Percentiles rank a stretch among this genome's conserved stretches.
These are phyloP conservation scores for Fraxinus floribunda DNA, from an alignment of 305 asterid species.

Conservation along the genomic window DNA sequence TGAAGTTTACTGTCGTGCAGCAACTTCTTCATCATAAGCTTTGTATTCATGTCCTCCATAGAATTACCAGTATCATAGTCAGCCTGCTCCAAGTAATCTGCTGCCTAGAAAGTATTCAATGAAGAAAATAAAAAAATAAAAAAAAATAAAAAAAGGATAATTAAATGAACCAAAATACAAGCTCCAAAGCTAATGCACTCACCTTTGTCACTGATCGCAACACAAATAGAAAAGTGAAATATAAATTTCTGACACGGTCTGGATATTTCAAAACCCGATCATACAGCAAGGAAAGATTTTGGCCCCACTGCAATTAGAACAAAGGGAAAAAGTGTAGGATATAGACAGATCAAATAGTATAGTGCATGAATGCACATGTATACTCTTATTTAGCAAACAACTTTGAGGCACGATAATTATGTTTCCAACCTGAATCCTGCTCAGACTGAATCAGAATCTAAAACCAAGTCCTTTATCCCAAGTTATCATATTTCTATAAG, in stretches of 20 bases:
- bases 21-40: conserved; percentile 44
- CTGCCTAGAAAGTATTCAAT: conserved; percentile 38
- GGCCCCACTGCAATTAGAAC: conserved; percentile 56
- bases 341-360: background rate
- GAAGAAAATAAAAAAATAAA: background rate
- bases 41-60: conserved; percentile 49
- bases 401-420: background rate
- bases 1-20: conserved; percentile 43
- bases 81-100: conserved; percentile 63
- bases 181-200: conserved; percentile 25
- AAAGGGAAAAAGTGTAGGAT: conserved; percentile 4
- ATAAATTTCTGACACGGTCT: conserved; percentile 62
- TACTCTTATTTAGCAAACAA: background rate
- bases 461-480: background rate
- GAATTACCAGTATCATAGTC: conserved; percentile 65
- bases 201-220: conserved; percentile 67
- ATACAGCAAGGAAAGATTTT: conserved; percentile 51
- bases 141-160: background rate
- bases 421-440: background rate
- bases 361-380: background rate
- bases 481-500: background rate
- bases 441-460: background rate
- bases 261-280: conserved; percentile 63
- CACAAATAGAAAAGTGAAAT: conserved; percentile 70
- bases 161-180: conserved; percentile 13